These are phyloP conservation scores for Pyrenochaeta sp. DNA, from an alignment of 2,329 filamentous ascomycete genomes.

Conservation along the genomic window DNA sequence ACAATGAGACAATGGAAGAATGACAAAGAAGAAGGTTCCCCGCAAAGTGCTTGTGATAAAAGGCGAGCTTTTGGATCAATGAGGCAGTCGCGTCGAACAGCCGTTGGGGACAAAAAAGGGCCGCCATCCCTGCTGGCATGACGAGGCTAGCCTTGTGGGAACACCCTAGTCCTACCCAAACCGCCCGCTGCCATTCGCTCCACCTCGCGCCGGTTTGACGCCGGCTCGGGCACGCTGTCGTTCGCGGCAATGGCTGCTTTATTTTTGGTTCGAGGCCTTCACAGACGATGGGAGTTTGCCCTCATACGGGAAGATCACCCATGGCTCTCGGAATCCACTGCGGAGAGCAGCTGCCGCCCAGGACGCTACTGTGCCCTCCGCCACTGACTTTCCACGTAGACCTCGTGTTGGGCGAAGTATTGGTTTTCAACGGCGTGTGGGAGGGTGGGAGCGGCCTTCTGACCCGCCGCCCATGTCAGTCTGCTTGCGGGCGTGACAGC, in stretches of 20 bases:
- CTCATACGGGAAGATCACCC: not conserved
- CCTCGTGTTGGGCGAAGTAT: not conserved
- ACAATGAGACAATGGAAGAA: not conserved
- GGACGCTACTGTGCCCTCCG: not conserved
- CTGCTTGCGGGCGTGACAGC: not conserved
- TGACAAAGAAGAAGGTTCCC: not conserved
- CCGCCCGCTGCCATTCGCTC: not conserved
- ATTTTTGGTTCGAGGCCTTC: conserved; percentile 4
- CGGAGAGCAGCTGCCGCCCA: conserved; percentile 1
- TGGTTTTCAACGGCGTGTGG: not conserved
- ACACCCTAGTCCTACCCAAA: not conserved
- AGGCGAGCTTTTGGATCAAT: not conserved
- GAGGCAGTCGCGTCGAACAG: not conserved
- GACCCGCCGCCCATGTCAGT: not conserved
- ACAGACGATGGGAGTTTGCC: not conserved
- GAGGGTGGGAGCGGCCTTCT: not conserved
- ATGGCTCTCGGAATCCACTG: not conserved
- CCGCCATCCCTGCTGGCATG: conserved; percentile 3
- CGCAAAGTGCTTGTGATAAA: not conserved
- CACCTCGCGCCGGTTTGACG: conserved; percentile 11
- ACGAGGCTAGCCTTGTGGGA: conserved; percentile 1
- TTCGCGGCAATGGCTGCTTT: not conserved
- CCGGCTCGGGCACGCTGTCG: conserved; percentile 1
- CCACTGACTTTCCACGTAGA: not conserved
- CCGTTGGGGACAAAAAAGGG: conserved; percentile 9